Evolutionary conservation across 768 basidiomycete species (phyloP).

Genomic region (Neoboletus brunneissimus): DNA sequence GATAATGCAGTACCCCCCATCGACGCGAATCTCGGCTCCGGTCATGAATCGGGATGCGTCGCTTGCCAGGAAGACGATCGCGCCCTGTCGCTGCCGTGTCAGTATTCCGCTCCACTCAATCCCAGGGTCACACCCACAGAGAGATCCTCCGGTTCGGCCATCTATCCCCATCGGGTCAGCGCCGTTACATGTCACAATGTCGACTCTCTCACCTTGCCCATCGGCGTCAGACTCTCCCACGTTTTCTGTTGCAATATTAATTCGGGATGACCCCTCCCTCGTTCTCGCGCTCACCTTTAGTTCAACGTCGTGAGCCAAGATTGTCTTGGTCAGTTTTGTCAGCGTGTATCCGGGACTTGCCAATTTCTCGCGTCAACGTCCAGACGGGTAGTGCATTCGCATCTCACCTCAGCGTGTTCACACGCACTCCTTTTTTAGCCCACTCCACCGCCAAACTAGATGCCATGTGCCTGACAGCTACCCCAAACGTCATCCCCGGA

Average conservation of each 20-base stretch:
- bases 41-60: conserved; percentile 92
- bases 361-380: conserved; percentile 2
- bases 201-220: conserved; percentile 62
- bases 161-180: conserved; percentile 42
- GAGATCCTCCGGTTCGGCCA: conserved; percentile 92
- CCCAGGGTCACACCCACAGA: conserved; percentile 46
- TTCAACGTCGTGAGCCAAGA: conserved; percentile 70
- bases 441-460: conserved; percentile 92
- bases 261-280: neutral
- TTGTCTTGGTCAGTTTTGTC: conserved; percentile 82
- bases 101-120: neutral
- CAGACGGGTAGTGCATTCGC: neutral
- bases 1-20: conserved; percentile 83
- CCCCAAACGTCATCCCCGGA: conserved; percentile 6
- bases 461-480: conserved; percentile 93
- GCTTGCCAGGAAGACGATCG: conserved; percentile 85
- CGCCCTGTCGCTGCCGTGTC: conserved; percentile 50
- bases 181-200: too few species aligned
- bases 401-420: conserved; percentile 71
- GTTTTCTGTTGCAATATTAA: conserved; percentile 50
- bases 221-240: conserved; percentile 83
- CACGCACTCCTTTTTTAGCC: conserved; percentile 86
- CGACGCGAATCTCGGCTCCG: conserved; percentile 79
- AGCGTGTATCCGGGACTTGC: conserved; percentile 90
- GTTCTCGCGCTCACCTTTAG: conserved; percentile 54